Evolutionary conservation across 1,284 basidiomycete genomes (phyloP), one percentile per base, ranked within the genome.

Genomic region (Porogramme epimiltina): DNA sequence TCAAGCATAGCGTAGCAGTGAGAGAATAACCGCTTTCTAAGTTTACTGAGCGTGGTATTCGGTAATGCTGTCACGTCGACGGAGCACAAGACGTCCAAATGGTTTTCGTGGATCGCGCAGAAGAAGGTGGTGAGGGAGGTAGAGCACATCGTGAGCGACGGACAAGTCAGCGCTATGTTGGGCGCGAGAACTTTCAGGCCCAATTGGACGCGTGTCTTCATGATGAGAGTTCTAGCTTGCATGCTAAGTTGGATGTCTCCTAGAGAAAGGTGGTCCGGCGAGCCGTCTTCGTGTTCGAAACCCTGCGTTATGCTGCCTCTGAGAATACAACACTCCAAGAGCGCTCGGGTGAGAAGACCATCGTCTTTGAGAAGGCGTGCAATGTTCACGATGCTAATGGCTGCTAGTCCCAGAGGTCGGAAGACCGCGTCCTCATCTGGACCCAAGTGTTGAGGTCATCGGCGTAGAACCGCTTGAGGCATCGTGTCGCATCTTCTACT

Each of bases 131-230:
- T n/a, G n/a, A n/a, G n/a, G n/a, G n/a, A n/a, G n/a, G n/a, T n/a
- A n/a, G n/a, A n/a, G n/a, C n/a, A n/a, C n/a, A n/a, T n/a, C n/a
- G n/a, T n/a, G n/a, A n/a, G n/a, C n/a, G n/a, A n/a, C n/a, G n/a
- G n/a, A n/a, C n/a, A n/a, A n/a, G n/a, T n/a, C n/a, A n/a, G n/a
- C n/a, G n/a, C n/a, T n/a, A n/a, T n/a, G n/a, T n/a, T n/a, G n/a
- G n/a, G n/a, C n/a, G n/a, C n/a, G n/a, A n/a, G n/a, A n/a, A n/a
- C n/a, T n/a, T n/a, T n/a, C n/a, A n/a, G n/a, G 28, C 28, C 28
- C 13, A 13, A 6, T 31, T 13, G 28, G 13, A 31, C 8, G 28
- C 13, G 6, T 6, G 42, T 54, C 22, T 67, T 61, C 60, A 70
- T 64, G 62, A 65, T 37, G 22, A 6, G 15, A 16, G 13, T 1